These are phyloP conservation scores for Metschnikowia amazonensis DNA, from an alignment of 805 yeast genomes.

Conservation along the genomic window DNA sequence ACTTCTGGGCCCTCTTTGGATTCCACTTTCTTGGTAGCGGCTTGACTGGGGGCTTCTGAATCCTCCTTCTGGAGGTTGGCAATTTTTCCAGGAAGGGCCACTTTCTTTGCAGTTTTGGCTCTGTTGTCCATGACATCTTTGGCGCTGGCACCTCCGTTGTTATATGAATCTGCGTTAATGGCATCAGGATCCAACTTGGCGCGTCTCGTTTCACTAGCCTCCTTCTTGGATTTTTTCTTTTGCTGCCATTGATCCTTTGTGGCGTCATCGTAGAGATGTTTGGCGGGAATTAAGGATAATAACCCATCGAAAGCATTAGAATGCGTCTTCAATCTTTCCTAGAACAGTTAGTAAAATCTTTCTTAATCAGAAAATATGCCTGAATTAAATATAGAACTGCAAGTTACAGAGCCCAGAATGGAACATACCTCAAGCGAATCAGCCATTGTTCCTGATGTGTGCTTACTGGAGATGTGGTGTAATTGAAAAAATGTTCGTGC, in stretches of 20 bases:
- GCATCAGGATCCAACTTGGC: conserved; percentile 73
- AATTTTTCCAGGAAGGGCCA: conserved; percentile 35
- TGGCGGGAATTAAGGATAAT: conserved; percentile 87
- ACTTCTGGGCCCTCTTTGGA: conserved; percentile 8
- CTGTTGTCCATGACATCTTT: conserved; percentile 55
- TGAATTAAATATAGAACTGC: too few species aligned
- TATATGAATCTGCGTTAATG: conserved; percentile 40
- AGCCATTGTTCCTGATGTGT: conserved; percentile 36
- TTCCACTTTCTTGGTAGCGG: background rate
- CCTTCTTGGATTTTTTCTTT: conserved; percentile 69
- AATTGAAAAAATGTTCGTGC: conserved; percentile 14
- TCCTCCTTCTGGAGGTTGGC: conserved; percentile 10
- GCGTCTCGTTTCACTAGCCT: conserved; percentile 55
- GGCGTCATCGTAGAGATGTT: conserved; percentile 88
- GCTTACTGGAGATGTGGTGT: conserved; percentile 10
- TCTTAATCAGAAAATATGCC: background rate
- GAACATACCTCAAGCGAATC: conserved; percentile 57
- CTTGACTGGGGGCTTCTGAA: background rate
- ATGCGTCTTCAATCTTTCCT: conserved; percentile 76
- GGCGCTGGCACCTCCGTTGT: conserved; percentile 47
- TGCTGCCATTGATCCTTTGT: conserved; percentile 88
- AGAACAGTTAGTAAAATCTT: background rate
- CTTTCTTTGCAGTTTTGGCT: conserved; percentile 52
- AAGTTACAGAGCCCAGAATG: background rate
- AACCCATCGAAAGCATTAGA: conserved; percentile 85